Evolutionary conservation across 306 rosid genomes (phyloP).

Genomic region (Pyrus bretschneideri): DNA sequence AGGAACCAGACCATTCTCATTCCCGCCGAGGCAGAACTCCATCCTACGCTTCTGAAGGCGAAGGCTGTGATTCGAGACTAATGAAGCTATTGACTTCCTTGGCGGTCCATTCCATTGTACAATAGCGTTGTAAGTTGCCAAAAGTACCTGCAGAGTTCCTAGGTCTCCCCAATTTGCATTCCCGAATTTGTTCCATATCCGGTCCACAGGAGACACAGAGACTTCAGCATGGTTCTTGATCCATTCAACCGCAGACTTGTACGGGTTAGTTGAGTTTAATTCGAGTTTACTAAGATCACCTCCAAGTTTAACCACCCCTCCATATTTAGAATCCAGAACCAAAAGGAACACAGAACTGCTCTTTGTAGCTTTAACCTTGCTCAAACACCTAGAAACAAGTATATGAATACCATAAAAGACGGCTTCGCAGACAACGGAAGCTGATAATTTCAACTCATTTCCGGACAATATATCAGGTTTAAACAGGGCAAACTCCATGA

Average conservation of each 20-base stretch:
- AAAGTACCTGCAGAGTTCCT: constrained; percentile 71
- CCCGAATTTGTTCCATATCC: constrained; percentile 83
- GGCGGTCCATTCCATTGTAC: constrained; percentile 88
- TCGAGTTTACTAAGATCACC: constrained; percentile 82
- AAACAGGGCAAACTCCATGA: constrained; percentile 59
- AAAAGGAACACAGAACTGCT: constrained; percentile 60
- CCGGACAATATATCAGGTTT: constrained; percentile 55
- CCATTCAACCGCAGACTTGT: constrained; percentile 73
- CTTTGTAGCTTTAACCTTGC: constrained; percentile 48
- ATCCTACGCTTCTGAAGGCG: constrained; percentile 82
- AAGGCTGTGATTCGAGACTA: constrained; percentile 76
- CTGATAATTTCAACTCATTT: constrained; percentile 41
- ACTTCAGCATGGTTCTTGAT: constrained; percentile 59
- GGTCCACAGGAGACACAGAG: constrained; percentile 55
- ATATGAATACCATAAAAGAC: constrained; percentile 84
- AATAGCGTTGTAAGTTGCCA: constrained; percentile 79
- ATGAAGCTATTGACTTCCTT: constrained; percentile 66
- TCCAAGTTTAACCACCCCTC: constrained; percentile 64
- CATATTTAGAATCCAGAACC: constrained; percentile 69
- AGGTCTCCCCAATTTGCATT: constrained; percentile 87
- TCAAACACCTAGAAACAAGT: constrained; percentile 71
- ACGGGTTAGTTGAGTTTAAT: constrained; percentile 57
- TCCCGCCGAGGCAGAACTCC: constrained; percentile 55
- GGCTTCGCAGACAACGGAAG: constrained; percentile 66
- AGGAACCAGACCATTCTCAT: constrained; percentile 58